Conservation (phyloP, 441 rosid species). For the Jatropha podagrica region DNA sequence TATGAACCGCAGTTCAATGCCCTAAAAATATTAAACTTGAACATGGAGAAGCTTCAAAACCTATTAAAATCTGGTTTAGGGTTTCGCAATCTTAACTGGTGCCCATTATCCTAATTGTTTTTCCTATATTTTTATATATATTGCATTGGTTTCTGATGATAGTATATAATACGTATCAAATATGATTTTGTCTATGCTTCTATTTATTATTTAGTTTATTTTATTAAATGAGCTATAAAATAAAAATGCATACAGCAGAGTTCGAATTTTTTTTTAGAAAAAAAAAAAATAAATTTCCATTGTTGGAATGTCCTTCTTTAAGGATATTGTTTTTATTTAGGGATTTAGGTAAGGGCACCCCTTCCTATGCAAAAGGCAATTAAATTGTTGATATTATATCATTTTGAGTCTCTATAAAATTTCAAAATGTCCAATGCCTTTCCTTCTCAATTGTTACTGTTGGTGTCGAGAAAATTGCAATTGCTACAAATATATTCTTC, state of each 20-base stretch:
- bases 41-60: conserved; percentile 23
- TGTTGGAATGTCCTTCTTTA: too few species aligned
- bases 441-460: not conserved
- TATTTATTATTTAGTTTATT: too few species aligned
- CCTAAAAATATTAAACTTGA: conserved; percentile 25
- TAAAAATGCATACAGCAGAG: too few species aligned
- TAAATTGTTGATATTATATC: not conserved
- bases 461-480: not conserved
- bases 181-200: too few species aligned
- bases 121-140: not conserved
- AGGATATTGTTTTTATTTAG: not conserved
- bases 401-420: not conserved
- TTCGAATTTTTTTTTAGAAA: too few species aligned
- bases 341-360: not conserved
- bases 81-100: conserved; percentile 35
- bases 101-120: conserved; percentile 17
- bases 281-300: too few species aligned
- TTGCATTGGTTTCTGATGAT: too few species aligned
- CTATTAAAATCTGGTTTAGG: conserved; percentile 20
- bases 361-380: not conserved
- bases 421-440: not conserved
- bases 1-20: conserved; percentile 22
- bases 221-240: too few species aligned
- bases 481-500: not conserved
- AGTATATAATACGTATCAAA: too few species aligned